These are phyloP conservation scores for Pseudogymnoascus sp. DNA, from an alignment of 2,329 filamentous ascomycete species.

Conservation along the genomic window DNA sequence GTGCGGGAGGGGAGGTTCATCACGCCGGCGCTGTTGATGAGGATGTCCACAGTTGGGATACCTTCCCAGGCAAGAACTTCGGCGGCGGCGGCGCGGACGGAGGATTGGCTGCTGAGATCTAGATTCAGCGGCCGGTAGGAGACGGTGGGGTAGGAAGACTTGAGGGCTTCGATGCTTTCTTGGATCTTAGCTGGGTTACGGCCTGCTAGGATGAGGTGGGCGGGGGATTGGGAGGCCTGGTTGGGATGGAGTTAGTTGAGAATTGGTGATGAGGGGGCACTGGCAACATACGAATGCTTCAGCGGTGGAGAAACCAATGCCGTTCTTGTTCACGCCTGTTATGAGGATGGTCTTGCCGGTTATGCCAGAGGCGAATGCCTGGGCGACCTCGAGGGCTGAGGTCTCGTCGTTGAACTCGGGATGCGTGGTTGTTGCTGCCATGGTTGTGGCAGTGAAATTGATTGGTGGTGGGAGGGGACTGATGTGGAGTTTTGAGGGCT, in stretches of 20 bases:
- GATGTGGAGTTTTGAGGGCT: neutral
- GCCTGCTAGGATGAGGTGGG: conserved; percentile 15
- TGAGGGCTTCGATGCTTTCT: conserved; percentile 15
- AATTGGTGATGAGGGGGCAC: conserved; percentile 20
- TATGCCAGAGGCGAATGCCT: conserved; percentile 28
- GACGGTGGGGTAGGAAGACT: conserved; percentile 6
- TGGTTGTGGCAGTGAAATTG: conserved; percentile 7
- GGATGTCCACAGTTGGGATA: conserved; percentile 30
- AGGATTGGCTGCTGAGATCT: conserved; percentile 33
- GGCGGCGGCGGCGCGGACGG: conserved; percentile 31
- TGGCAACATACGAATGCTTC: conserved; percentile 14
- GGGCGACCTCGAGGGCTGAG: conserved; percentile 32
- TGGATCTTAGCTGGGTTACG: conserved; percentile 15
- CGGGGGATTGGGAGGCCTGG: conserved; percentile 21
- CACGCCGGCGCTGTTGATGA: conserved; percentile 26
- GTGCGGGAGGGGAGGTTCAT: conserved; percentile 11
- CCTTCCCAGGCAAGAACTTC: conserved; percentile 28
- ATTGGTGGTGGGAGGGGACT: neutral
- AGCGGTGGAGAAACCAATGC: conserved; percentile 16
- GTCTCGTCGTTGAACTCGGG: conserved; percentile 30
- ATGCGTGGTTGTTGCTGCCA: conserved; percentile 24
- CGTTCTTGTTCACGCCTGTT: conserved; percentile 17
- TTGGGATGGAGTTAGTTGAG: conserved; percentile 20
- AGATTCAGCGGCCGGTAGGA: conserved; percentile 13
- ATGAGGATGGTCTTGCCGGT: conserved; percentile 28